Percentiles rank a stretch among this genome's conserved stretches.
phyloP scores from a whole-genome alignment of 2,329 filamentous ascomycete species.

The Cladophialophora carrionii region DNA sequence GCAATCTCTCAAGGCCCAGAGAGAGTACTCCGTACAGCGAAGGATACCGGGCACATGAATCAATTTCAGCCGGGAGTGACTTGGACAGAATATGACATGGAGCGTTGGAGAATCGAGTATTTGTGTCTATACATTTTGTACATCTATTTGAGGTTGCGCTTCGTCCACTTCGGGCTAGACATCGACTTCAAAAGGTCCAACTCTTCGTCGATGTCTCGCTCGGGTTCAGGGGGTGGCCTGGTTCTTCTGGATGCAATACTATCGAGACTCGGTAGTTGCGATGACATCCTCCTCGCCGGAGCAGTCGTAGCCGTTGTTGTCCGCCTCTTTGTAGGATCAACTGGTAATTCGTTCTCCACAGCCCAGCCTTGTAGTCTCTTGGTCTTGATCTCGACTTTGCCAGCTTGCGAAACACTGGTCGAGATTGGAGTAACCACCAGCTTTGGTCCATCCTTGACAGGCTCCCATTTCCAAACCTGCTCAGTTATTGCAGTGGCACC shows the following conservation, averaged over 20 bases:
- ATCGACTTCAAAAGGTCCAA: slow-evolving; percentile 19
- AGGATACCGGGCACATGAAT: background rate
- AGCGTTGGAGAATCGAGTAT: background rate
- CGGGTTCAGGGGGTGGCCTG: slow-evolving; percentile 19
- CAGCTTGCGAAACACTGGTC: slow-evolving; percentile 29
- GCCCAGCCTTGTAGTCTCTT: slow-evolving; percentile 22
- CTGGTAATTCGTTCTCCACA: slow-evolving; percentile 31
- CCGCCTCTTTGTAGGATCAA: slow-evolving; percentile 11
- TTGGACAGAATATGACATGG: background rate
- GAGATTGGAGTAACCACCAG: slow-evolving; percentile 28
- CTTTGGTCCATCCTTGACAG: slow-evolving; percentile 33
- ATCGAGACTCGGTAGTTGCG: slow-evolving; percentile 19
- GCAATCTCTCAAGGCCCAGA: background rate
- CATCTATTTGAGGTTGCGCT: slow-evolving; percentile 21
- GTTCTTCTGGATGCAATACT: background rate
- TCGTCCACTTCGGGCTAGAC: slow-evolving; percentile 7
- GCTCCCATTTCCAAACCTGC: slow-evolving; percentile 27
- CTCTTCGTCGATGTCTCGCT: slow-evolving; percentile 28
- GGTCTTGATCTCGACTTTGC: slow-evolving; percentile 31
- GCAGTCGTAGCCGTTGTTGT: background rate
- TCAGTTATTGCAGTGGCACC: slow-evolving; percentile 7
- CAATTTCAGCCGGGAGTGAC: background rate
- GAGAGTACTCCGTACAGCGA: background rate
- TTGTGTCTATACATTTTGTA: slow-evolving; percentile 19
- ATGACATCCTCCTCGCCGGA: slow-evolving; percentile 4